These are phyloP conservation scores for Aspergillus candidus DNA, from an alignment of 2,329 filamentous ascomycete species.

Conservation along the genomic window DNA sequence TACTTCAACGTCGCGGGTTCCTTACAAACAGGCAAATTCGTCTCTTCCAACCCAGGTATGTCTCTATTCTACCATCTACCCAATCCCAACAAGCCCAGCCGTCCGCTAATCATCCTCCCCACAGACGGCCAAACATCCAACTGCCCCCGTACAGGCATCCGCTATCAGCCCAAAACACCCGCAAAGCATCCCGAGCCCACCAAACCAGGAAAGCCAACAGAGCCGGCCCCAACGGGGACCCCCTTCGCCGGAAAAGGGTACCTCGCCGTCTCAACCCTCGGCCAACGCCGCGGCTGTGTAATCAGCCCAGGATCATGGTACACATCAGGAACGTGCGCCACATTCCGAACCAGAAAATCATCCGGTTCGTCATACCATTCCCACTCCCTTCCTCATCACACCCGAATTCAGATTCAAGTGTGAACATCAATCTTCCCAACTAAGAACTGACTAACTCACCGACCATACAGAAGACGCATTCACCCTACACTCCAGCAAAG, in stretches of 20 bases:
- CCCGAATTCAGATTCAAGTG: background rate
- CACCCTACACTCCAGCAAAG: conserved; percentile 54
- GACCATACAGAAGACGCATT: conserved; percentile 32
- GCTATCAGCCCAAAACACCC: conserved; percentile 56
- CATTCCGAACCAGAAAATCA: conserved; percentile 35
- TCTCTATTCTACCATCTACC: background rate
- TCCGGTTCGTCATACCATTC: conserved; percentile 21
- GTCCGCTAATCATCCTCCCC: background rate
- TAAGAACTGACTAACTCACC: background rate
- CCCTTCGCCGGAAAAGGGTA: conserved; percentile 56
- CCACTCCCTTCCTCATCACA: background rate
- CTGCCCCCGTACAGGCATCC: conserved; percentile 58
- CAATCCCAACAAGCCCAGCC: background rate
- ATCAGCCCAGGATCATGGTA: conserved; percentile 65
- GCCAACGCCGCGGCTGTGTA: conserved; percentile 52
- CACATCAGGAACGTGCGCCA: conserved; percentile 60
- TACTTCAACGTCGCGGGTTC: conserved; percentile 56
- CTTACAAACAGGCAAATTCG: conserved; percentile 31
- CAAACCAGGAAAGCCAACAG: conserved; percentile 27
- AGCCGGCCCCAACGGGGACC: conserved; percentile 26
- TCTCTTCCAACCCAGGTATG: conserved; percentile 32
- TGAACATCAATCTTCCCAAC: background rate
- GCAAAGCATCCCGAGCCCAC: conserved; percentile 30
- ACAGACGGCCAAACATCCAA: conserved; percentile 53
- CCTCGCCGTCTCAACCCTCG: conserved; percentile 46